Percentiles rank a stretch among this genome's conserved stretches.
Evolutionary conservation across 2,329 filamentous ascomycete genomes (phyloP).

Genomic region (Westerdykella ornata): DNA sequence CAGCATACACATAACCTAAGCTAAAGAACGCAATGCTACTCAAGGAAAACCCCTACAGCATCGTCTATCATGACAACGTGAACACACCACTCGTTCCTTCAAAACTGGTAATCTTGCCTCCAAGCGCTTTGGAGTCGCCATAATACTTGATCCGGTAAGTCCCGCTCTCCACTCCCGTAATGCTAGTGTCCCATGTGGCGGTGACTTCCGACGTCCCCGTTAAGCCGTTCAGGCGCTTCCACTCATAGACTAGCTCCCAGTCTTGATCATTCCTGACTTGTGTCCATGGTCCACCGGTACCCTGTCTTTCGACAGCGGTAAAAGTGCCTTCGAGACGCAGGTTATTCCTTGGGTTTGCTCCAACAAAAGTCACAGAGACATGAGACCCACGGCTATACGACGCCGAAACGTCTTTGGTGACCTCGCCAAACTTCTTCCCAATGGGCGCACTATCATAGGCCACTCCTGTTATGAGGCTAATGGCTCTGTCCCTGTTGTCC

Average conservation of each 20-base stretch:
- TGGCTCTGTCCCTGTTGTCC: constrained; percentile 66
- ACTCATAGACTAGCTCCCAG: constrained; percentile 76
- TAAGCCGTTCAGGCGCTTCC: constrained; percentile 64
- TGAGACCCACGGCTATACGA: constrained; percentile 55
- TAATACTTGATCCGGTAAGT: constrained; percentile 76
- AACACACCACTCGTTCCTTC: constrained; percentile 39
- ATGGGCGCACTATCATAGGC: constrained; percentile 63
- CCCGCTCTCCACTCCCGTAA: constrained; percentile 46
- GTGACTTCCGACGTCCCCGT: constrained; percentile 71
- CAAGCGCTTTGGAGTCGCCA: constrained; percentile 68
- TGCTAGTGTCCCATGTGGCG: constrained; percentile 68
- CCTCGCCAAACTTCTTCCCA: constrained; percentile 64
- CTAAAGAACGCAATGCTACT: no score
- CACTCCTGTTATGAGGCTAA: constrained; percentile 75
- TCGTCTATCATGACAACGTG: constrained; percentile 6
- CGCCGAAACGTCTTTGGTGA: constrained; percentile 50
- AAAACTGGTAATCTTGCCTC: constrained; percentile 58
- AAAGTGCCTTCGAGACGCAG: constrained; percentile 72
- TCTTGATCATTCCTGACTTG: constrained; percentile 66
- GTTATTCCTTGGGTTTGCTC: constrained; percentile 85
- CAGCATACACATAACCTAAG: no score
- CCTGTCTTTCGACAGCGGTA: constrained; percentile 63
- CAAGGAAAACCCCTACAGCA: no score
- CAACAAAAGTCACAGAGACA: constrained; percentile 67
- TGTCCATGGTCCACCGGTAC: constrained; percentile 52